Evolutionary conservation across 2,329 filamentous ascomycete genomes (phyloP), one percentile per base, ranked within the genome.

Genomic region (Diaporthe sp.): DNA sequence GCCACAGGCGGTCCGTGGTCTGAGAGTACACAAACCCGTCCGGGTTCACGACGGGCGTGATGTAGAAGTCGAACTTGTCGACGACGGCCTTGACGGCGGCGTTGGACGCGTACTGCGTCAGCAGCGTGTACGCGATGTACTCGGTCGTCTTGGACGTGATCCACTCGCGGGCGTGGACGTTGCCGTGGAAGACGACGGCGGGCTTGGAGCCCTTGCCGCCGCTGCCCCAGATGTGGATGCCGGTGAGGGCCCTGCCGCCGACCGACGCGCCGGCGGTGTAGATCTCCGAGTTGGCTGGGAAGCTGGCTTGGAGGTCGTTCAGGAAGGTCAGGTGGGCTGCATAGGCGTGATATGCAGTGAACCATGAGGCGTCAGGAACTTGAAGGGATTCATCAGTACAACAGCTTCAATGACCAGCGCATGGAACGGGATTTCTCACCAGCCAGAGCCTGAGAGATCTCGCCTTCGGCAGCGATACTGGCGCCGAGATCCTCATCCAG

Each of bases 41-140:
- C 3, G 88, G 88, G 79, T 90, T 90, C 65, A 89, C 87, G 53
- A 89, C 82, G 3, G 88, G 88, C 76, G 89, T 83, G 79, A 92
- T 87, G 82, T 90, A 91, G 78, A 89, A 92, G 82, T 92, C 90
- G 79, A 90, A 92, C 68, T 86, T 88, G 81, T 91, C 85, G 46
- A 91, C 84, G 77, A 88, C 87, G 9, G 82, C 81, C 74, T 83
- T 84, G 34, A 87, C 82, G 6, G 82, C 79, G 1, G 82, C 78
- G 51, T 85, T 82, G 58, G 80, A 83, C 49, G 77, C 79, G 76
- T 89, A 88, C 55, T 85, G 83, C 25, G 81, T 82, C 34, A 90
- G 81, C 46, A 90, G 82, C n/a, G 85, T 81, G 77, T 86, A 87
- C 22, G 86, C 82, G 42, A 89, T 80, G 78, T 89, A 90, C 79